These are phyloP conservation scores for Alternaria dauci DNA, from an alignment of 2,329 filamentous ascomycete species.

Conservation along the genomic window DNA sequence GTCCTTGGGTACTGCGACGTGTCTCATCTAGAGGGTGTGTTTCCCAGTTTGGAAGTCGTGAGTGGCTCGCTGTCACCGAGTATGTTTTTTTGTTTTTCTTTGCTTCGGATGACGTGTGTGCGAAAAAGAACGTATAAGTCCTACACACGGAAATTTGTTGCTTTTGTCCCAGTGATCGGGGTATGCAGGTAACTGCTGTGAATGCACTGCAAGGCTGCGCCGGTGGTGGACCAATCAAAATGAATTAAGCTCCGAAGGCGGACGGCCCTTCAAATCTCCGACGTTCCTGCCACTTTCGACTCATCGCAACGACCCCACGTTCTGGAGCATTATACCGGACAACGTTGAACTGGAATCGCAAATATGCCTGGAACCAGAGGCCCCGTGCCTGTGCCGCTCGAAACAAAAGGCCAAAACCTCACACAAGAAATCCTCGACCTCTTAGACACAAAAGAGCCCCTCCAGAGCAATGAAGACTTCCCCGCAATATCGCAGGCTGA, in stretches of 20 bases:
- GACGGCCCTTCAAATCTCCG: conserved; percentile 33
- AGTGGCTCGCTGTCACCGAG: not conserved
- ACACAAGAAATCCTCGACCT: conserved; percentile 85
- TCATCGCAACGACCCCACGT: conserved; percentile 37
- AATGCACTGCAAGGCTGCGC: conserved; percentile 8
- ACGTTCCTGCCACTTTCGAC: conserved; percentile 33
- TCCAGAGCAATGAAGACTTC: conserved; percentile 62
- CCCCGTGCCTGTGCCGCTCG: conserved; percentile 56
- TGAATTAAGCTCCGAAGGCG: conserved; percentile 26
- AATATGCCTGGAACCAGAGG: conserved; percentile 58
- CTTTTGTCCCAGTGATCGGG: not conserved
- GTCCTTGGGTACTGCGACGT: not conserved
- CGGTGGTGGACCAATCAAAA: conserved; percentile 25
- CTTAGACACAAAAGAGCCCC: conserved; percentile 58
- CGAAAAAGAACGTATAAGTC: not conserved
- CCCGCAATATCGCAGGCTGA: conserved; percentile 55
- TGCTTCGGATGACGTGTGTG: not conserved
- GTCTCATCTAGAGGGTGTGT: not conserved
- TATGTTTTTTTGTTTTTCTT: not conserved
- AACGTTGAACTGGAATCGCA: conserved; percentile 20
- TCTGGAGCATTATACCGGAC: conserved; percentile 22
- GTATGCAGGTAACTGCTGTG: not conserved
- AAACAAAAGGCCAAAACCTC: conserved; percentile 59
- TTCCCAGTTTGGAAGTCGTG: not conserved
- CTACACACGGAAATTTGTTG: not conserved